Evolutionary conservation across 2,329 filamentous ascomycete genomes (phyloP).

Genomic region (Pestalotiopsis sp.): DNA sequence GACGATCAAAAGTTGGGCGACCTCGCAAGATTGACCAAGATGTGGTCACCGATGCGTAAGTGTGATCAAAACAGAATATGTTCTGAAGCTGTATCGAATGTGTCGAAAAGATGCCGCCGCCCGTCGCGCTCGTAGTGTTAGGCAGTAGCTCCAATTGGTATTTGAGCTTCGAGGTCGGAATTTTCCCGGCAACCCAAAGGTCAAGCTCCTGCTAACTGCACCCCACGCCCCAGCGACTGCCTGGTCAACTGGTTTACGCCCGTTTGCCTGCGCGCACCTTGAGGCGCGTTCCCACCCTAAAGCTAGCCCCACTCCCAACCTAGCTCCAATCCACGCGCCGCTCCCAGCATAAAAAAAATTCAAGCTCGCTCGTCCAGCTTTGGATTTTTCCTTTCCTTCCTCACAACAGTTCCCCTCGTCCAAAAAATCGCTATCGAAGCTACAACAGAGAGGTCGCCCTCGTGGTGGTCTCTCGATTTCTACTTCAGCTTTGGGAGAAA

Average conservation of each 20-base stretch:
- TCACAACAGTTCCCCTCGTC: constrained; percentile 78
- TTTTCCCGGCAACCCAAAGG: background rate
- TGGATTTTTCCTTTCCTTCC: constrained; percentile 35
- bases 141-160: background rate
- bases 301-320: constrained; percentile 9
- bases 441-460: constrained; percentile 73
- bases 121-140: background rate
- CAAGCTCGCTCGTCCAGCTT: constrained; percentile 18
- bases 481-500: constrained; percentile 95
- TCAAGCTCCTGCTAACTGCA: background rate
- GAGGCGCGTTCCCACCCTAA: background rate
- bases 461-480: constrained; percentile 37
- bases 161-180: background rate
- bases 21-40: background rate
- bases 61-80: background rate
- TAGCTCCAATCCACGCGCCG: background rate
- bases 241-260: background rate
- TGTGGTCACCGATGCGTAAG: background rate
- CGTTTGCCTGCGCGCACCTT: background rate
- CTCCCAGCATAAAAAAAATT: constrained; percentile 20
- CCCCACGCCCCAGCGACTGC: background rate
- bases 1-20: background rate
- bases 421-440: constrained; percentile 99
- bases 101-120: background rate
- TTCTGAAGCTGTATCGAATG: background rate